Conservation (phyloP, 257 asterid species). For the Rhazya stricta region DNA sequence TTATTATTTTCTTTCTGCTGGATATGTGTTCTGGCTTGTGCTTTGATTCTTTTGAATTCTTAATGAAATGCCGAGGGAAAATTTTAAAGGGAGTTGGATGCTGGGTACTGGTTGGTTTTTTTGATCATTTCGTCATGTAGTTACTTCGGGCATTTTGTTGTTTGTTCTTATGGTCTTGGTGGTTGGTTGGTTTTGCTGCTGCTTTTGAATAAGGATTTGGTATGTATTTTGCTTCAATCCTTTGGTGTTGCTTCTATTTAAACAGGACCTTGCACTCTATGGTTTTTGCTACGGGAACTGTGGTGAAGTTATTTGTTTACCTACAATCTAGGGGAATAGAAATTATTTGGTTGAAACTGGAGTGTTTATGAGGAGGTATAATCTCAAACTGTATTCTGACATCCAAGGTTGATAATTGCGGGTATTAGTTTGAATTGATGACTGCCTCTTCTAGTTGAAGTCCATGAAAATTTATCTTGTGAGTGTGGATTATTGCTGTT, state of each 20-base stretch:
- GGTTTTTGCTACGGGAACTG: conserved; percentile 18
- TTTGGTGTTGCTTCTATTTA: background rate
- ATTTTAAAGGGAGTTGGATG: conserved; percentile 3
- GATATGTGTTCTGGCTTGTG: conserved; percentile 14
- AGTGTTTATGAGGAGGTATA: conserved; percentile 4
- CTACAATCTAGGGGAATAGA: conserved; percentile 9
- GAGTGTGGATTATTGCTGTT: conserved; percentile 32
- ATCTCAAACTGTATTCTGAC: conserved; percentile 15
- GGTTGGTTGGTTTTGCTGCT: conserved; percentile 17
- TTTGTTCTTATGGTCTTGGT: conserved; percentile 17
- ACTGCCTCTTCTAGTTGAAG: conserved; percentile 20
- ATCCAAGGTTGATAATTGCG: conserved; percentile 22
- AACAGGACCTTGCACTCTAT: conserved; percentile 5
- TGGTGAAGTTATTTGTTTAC: conserved; percentile 8
- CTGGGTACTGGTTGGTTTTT: conserved; percentile 1
- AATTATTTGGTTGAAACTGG: conserved; percentile 3
- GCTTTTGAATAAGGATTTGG: conserved; percentile 23
- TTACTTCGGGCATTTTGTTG: conserved; percentile 10
- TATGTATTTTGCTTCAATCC: conserved; percentile 10
- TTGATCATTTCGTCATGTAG: conserved; percentile 6
- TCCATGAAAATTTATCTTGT: conserved; percentile 21
- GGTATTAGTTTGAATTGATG: conserved; percentile 23
- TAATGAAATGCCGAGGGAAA: conserved; percentile 11
- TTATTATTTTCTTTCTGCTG: conserved; percentile 8
- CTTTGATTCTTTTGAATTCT: conserved; percentile 13